Evolutionary conservation across 2,329 filamentous ascomycete species (phyloP).

Genomic region (Epichloe coenophiala): DNA sequence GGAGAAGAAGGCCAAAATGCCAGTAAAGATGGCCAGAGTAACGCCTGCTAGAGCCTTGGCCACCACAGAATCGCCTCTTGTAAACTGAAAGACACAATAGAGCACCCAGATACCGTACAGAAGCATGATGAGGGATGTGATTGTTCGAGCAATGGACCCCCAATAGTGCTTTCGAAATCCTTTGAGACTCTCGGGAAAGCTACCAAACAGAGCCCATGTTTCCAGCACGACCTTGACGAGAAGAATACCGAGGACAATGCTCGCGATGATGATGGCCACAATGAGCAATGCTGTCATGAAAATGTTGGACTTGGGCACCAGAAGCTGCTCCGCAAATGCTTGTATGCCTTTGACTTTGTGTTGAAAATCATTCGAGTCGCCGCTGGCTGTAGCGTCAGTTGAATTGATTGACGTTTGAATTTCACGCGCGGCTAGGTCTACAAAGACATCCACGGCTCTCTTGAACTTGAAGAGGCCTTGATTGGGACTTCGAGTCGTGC

Average conservation of each 20-base stretch:
- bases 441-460: constrained; percentile 36
- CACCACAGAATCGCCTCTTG: constrained; percentile 84
- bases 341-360: constrained; percentile 60
- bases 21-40: constrained; percentile 70
- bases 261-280: constrained; percentile 74
- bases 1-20: constrained; percentile 66
- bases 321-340: constrained; percentile 69
- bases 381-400: constrained; percentile 15
- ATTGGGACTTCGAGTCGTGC: constrained; percentile 32
- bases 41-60: constrained; percentile 73
- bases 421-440: constrained; percentile 39
- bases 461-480: constrained; percentile 33
- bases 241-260: constrained; percentile 73
- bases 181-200: constrained; percentile 63
- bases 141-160: constrained; percentile 77
- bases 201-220: constrained; percentile 78
- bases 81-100: constrained; percentile 95
- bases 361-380: constrained; percentile 21
- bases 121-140: constrained; percentile 80
- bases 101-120: constrained; percentile 92
- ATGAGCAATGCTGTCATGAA: constrained; percentile 92
- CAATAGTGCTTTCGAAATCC: constrained; percentile 95
- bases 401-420: constrained; percentile 32
- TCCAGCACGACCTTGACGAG: constrained; percentile 87
- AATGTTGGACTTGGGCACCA: constrained; percentile 76